Conservation (phyloP, 2,329 filamentous ascomycete genomes). For the Mollisiaceae sp. region DNA sequence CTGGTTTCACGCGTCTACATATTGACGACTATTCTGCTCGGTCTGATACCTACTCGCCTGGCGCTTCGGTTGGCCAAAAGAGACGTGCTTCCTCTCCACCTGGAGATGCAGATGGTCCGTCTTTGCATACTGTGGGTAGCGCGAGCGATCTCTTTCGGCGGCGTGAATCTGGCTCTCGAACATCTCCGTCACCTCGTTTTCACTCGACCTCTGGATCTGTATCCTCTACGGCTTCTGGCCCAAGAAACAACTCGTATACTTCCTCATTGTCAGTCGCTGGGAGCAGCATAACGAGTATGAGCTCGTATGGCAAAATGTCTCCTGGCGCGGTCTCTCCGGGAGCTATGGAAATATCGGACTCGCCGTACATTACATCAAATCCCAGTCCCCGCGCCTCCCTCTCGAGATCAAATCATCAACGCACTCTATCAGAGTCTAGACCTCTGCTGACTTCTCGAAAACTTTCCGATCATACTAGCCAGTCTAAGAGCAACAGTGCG, state of each 20-base stretch:
- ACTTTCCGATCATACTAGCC: slow-evolving; percentile 48
- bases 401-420: slow-evolving; percentile 42
- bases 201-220: slow-evolving; percentile 63
- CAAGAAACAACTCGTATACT: slow-evolving; percentile 65
- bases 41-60: slow-evolving; percentile 38
- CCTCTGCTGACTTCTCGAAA: slow-evolving; percentile 50
- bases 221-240: slow-evolving; percentile 68
- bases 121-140: slow-evolving; percentile 42
- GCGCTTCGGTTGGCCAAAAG: slow-evolving; percentile 59
- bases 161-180: slow-evolving; percentile 57
- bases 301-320: slow-evolving; percentile 64
- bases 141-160: slow-evolving; percentile 43
- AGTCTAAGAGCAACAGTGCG: slow-evolving; percentile 51
- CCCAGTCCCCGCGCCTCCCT: slow-evolving; percentile 45
- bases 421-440: slow-evolving; percentile 46
- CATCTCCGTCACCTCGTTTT: slow-evolving; percentile 59
- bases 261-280: slow-evolving; percentile 63
- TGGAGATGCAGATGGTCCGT: slow-evolving; percentile 51
- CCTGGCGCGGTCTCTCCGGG: slow-evolving; percentile 60
- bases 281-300: slow-evolving; percentile 69
- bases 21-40: slow-evolving; percentile 55
- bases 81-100: slow-evolving; percentile 67
- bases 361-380: slow-evolving; percentile 56
- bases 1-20: slow-evolving; percentile 54
- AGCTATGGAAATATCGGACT: slow-evolving; percentile 45